Percentiles rank a stretch among this genome's conserved stretches.
Evolutionary conservation across 129 eudicot species (phyloP).

Genomic region (Kitagawia praeruptora): DNA sequence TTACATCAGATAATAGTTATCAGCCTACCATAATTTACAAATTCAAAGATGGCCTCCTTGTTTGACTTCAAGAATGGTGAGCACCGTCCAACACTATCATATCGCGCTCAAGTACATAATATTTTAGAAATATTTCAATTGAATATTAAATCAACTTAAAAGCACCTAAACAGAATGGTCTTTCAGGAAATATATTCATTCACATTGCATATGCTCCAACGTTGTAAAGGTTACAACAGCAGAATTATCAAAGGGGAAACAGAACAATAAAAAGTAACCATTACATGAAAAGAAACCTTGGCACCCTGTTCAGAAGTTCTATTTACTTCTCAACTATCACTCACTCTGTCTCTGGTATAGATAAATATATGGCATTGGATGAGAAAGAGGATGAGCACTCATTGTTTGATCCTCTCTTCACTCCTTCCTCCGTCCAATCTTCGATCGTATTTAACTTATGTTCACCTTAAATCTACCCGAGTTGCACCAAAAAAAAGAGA

Average conservation of each 20-base stretch:
- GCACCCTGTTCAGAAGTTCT: slow-evolving; percentile 33
- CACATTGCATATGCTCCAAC: slow-evolving; percentile 35
- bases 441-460: slow-evolving; percentile 30
- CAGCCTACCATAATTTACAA: too few species aligned
- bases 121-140: too few species aligned
- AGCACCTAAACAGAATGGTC: too few species aligned
- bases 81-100: too few species aligned
- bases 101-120: too few species aligned
- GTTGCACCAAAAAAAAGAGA: slow-evolving; percentile 20
- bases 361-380: slow-evolving; percentile 37
- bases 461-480: slow-evolving; percentile 18
- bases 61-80: too few species aligned
- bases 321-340: slow-evolving; percentile 38
- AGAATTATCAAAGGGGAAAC: slow-evolving; percentile 10
- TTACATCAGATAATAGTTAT: too few species aligned
- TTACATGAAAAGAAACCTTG: background rate
- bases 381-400: slow-evolving; percentile 98
- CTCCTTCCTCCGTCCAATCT: slow-evolving; percentile 70
- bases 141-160: too few species aligned
- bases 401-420: slow-evolving; percentile 58
- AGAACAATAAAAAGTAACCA: background rate
- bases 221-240: slow-evolving; percentile 69
- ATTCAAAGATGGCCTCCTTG: too few species aligned
- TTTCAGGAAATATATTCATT: slow-evolving; percentile 23
- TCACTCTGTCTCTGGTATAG: slow-evolving; percentile 13